Evolutionary conservation across 1,284 basidiomycete species (phyloP).

Genomic region (Meira nashicola): DNA sequence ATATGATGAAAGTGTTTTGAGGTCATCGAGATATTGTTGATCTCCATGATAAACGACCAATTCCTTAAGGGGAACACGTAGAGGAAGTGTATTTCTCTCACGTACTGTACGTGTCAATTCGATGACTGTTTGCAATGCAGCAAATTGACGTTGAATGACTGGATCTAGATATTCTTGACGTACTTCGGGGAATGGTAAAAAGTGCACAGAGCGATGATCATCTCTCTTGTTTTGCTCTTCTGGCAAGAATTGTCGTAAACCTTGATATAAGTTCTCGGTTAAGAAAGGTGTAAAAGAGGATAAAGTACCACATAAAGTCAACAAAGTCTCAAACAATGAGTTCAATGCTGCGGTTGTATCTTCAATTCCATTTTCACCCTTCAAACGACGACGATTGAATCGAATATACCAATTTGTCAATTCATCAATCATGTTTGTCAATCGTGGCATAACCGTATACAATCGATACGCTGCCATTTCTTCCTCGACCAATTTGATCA

Average conservation of each 20-base stretch:
- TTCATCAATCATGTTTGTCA: constrained; percentile 89
- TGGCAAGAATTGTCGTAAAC: constrained; percentile 71
- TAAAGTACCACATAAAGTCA: constrained; percentile 92
- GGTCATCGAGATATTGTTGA: constrained; percentile 76
- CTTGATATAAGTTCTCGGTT: constrained; percentile 94
- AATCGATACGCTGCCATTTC: constrained; percentile 96
- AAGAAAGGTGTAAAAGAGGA: constrained; percentile 98
- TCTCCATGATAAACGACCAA: constrained; percentile 91
- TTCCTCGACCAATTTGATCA: constrained; percentile 82
- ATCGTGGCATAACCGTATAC: constrained; percentile 94
- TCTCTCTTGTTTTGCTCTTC: constrained; percentile 57
- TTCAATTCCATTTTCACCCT: constrained; percentile 86
- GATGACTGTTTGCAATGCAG: constrained; percentile 90
- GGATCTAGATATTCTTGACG: constrained; percentile 93
- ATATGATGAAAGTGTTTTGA: constrained; percentile 78
- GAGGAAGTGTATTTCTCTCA: constrained; percentile 73
- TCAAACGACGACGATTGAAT: constrained; percentile 91
- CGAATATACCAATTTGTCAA: constrained; percentile 99
- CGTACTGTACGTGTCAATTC: constrained; percentile 85
- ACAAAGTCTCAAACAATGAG: constrained; percentile 89
- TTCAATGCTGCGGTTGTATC: constrained; percentile 87
- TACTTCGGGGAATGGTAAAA: constrained; percentile 86
- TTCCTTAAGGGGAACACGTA: constrained; percentile 76
- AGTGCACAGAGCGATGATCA: constrained; percentile 90
- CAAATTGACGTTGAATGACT: constrained; percentile 91